Base-by-base conservation (phyloP, 2,329 filamentous ascomycete species). In the Xylariaceae sp. region DNA sequence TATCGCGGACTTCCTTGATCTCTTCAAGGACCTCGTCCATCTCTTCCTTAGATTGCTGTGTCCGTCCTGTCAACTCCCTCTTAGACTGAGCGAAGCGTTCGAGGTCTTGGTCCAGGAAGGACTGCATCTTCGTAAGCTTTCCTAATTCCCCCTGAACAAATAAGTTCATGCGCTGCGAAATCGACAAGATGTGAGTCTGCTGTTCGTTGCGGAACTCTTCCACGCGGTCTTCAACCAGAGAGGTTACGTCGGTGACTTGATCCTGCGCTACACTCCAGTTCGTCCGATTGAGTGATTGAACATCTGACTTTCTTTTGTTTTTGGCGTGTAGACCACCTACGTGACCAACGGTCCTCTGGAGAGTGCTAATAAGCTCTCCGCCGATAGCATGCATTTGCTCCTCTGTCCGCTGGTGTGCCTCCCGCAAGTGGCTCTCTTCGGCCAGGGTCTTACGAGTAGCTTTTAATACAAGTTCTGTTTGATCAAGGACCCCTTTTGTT, bases 11-110 rank as follows among this genome's bases (percentile, higher is more conserved):
- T n/a, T 79, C 81, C 60, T 90, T 90, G 61, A 97, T 95, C 60
- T 95, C 91, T 55, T 93, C 87, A 9, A 98, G 73, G 2, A 95
- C 84, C n/a, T 79, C 72, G 54, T 96, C 90, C 87, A 96, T 89
- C 42, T 90, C 85, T 36, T 90, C 81, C 55, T 85, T 87, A 3
- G 89, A 85, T 47, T 75, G 72, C 18, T 76, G 71, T 42, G 82
- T 85, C 55, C 86, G 82, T 32, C 78, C 71, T 19, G 85, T 74
- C 13, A 94, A 75, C 51, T 85, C 78, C 38, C 73, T 70, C 61
- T 84, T 82, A 0, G 85, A 87, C 15, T 74, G 70, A 30, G 80
- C 73, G 53, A 95, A 89, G 0, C 74, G 73, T 7, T 74, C 67
- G 8, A 85, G 73, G 55, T 90, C 86, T 34, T 82, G 73, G 39